Conservation (phyloP, 352 stramenopile genomes). For the Pythium coloratum region DNA sequence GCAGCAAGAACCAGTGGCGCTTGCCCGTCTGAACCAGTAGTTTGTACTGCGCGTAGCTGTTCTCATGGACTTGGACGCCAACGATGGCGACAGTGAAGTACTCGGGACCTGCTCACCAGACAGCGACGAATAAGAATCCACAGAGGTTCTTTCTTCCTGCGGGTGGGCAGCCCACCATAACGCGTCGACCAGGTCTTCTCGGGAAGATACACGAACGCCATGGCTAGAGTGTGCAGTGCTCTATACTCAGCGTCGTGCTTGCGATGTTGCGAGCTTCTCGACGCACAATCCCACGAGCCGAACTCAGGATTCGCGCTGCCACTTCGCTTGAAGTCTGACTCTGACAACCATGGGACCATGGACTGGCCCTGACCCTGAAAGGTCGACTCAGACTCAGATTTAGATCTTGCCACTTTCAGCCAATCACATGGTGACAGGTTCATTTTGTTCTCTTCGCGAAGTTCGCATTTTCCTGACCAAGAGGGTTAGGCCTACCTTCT, state of each 20-base stretch:
- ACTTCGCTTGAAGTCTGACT: constrained; percentile 10
- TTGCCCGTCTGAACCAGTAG: constrained; percentile 70
- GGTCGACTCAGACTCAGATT: constrained; percentile 23
- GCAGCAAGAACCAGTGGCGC: constrained; percentile 63
- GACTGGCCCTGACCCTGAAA: neutral
- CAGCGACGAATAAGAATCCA: neutral
- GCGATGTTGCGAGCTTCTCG: neutral
- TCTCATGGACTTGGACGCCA: constrained; percentile 45
- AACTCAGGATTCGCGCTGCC: neutral
- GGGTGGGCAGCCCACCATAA: constrained; percentile 46
- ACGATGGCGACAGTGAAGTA: constrained; percentile 77
- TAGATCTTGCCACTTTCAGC: constrained; percentile 2
- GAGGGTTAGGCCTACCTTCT: constrained; percentile 1
- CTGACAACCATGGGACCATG: constrained; percentile 2
- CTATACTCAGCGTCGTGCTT: neutral
- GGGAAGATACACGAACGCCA: constrained; percentile 77
- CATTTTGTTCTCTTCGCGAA: neutral
- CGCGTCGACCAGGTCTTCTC: constrained; percentile 69
- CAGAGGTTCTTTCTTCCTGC: neutral
- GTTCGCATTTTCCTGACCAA: constrained; percentile 6
- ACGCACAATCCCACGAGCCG: neutral
- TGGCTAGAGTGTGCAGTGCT: constrained; percentile 13
- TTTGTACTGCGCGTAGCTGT: constrained; percentile 62
- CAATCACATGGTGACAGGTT: constrained; percentile 2
- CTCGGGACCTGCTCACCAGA: constrained; percentile 43